phyloP scores from a whole-genome alignment of 2,329 filamentous ascomycete species.

The Mycogone perniciosa region DNA sequence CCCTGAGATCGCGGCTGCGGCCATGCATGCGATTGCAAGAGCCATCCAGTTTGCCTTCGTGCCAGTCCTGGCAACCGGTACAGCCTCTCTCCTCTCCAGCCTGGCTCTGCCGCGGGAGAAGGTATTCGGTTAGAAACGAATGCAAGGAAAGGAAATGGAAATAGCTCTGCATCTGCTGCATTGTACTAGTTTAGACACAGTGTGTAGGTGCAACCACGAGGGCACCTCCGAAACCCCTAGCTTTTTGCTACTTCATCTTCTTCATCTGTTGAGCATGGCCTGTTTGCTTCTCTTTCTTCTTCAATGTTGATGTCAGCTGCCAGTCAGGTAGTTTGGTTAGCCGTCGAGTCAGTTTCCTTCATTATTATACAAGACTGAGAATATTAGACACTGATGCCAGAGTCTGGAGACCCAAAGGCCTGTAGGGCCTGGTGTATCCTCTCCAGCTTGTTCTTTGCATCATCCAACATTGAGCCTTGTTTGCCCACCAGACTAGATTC shows the following conservation, averaged over 20 bases:
- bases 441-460: neutral
- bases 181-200: neutral
- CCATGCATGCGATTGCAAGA: constrained; percentile 26
- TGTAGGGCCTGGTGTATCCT: constrained; percentile 1
- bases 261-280: neutral
- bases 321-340: no score
- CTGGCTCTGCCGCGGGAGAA: constrained; percentile 30
- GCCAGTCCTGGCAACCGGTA: constrained; percentile 26
- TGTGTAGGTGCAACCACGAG: neutral
- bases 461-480: neutral
- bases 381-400: neutral
- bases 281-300: neutral
- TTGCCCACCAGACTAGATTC: neutral
- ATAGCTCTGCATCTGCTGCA: neutral
- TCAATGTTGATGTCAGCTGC: neutral
- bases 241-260: neutral
- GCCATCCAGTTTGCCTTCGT: constrained; percentile 29
- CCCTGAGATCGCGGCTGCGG: constrained; percentile 15
- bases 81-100: constrained; percentile 24
- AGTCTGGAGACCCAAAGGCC: neutral
- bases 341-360: no score
- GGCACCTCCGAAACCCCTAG: neutral
- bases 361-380: no score
- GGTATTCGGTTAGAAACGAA: constrained; percentile 18
- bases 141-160: neutral